phyloP scores from a whole-genome alignment of 108 stramenopile species.

The Cyclostephanos tholiformis region DNA sequence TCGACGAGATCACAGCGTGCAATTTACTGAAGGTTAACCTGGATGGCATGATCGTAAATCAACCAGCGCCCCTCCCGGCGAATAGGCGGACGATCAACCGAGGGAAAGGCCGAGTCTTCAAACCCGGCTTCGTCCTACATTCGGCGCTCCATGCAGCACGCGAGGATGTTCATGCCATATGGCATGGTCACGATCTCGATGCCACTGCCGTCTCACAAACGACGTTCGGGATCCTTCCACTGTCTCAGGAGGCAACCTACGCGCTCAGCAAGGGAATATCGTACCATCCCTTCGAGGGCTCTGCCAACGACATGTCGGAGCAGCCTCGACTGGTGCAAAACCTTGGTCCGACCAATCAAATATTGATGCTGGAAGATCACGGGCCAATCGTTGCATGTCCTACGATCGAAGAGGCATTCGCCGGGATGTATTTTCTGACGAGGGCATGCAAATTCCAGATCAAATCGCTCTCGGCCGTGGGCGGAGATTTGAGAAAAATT shows the following conservation, averaged over 20 bases:
- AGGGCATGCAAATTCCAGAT: slow-evolving; percentile 50
- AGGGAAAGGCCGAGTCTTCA: slow-evolving; percentile 46
- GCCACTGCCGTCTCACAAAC: slow-evolving; percentile 45
- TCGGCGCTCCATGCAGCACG: slow-evolving; percentile 46
- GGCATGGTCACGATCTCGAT: slow-evolving; percentile 53
- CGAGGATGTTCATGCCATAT: slow-evolving; percentile 46
- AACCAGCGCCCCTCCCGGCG: slow-evolving; percentile 10
- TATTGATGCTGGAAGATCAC: slow-evolving; percentile 50
- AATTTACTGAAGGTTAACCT: slow-evolving; percentile 49
- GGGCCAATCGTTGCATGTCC: slow-evolving; percentile 52
- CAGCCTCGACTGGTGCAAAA: slow-evolving; percentile 47
- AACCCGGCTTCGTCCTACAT: slow-evolving; percentile 48
- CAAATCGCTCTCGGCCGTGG: slow-evolving; percentile 35
- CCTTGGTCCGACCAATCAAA: slow-evolving; percentile 47
- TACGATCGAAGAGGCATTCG: slow-evolving; percentile 48
- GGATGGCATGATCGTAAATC: slow-evolving; percentile 39
- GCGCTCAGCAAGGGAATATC: slow-evolving; percentile 48
- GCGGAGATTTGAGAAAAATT: slow-evolving; percentile 43
- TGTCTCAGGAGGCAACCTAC: slow-evolving; percentile 52
- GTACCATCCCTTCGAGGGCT: slow-evolving; percentile 50
- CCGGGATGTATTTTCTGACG: slow-evolving; percentile 50
- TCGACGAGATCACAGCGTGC: slow-evolving; percentile 50
- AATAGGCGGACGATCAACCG: slow-evolving; percentile 38
- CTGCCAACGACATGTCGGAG: slow-evolving; percentile 38
- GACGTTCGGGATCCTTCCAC: slow-evolving; percentile 45